These are phyloP conservation scores for Rutidosis leptorrhynchoides DNA, from an alignment of 129 eudicot genomes.

Conservation along the genomic window DNA sequence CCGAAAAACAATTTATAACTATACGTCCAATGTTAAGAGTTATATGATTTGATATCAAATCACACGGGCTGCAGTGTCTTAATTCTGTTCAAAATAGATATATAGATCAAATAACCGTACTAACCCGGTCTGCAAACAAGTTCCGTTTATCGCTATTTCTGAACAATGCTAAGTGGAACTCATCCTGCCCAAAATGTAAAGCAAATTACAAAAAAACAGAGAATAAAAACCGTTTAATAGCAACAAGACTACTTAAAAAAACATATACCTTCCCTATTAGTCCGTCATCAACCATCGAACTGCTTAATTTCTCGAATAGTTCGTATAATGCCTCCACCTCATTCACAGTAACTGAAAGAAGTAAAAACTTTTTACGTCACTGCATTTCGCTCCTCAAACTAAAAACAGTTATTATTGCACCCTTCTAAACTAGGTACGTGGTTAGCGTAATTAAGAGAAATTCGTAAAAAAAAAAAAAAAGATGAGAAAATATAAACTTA, in stretches of 20 bases:
- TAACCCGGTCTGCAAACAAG: slow-evolving; percentile 53
- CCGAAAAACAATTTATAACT: slow-evolving; percentile 3
- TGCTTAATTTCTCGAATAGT: slow-evolving; percentile 51
- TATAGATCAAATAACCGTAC: slow-evolving; percentile 14
- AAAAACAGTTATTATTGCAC: background rate
- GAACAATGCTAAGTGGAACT: slow-evolving; percentile 50
- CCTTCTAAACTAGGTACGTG: slow-evolving; percentile 11
- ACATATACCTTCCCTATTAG: slow-evolving; percentile 35
- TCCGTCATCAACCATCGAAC: slow-evolving; percentile 54
- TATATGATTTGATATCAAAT: background rate
- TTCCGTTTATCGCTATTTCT: slow-evolving; percentile 35
- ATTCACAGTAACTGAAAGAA: slow-evolving; percentile 42
- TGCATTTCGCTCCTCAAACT: background rate
- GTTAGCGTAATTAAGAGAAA: background rate
- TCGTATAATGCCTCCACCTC: slow-evolving; percentile 51
- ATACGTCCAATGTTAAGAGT: background rate
- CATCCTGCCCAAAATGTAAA: slow-evolving; percentile 42
- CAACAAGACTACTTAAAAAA: background rate
- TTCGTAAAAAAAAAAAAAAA: background rate
- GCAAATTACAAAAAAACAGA: slow-evolving; percentile 7
- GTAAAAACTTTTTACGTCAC: background rate
- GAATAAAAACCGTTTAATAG: background rate
- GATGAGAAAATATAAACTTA: slow-evolving; percentile 16
- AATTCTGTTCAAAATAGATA: background rate
- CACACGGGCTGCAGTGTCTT: background rate